These are phyloP conservation scores for Vigna reflexopilosa DNA, from an alignment of 306 rosid genomes.

Conservation along the genomic window DNA sequence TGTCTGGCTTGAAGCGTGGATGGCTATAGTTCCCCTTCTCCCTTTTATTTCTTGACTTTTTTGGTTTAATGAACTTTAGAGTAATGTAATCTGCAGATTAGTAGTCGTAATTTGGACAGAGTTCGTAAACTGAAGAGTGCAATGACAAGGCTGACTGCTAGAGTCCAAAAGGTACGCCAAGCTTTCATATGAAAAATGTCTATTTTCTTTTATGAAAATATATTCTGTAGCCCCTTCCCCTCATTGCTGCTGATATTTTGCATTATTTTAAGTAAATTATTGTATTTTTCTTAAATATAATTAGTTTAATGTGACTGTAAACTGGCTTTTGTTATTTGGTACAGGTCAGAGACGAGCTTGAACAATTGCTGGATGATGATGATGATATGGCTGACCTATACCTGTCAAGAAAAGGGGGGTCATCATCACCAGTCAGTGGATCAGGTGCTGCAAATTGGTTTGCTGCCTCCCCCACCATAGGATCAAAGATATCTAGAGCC, in stretches of 20 bases:
- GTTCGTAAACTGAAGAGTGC: constrained; percentile 97
- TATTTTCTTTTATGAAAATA: constrained; percentile 27
- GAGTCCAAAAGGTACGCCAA: constrained; percentile 88
- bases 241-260: constrained; percentile 25
- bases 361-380: constrained; percentile 91
- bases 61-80: constrained; percentile 8
- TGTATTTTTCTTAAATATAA: not conserved
- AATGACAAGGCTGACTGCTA: constrained; percentile 96
- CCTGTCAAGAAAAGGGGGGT: constrained; percentile 80
- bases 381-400: constrained; percentile 98
- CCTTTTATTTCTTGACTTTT: not conserved
- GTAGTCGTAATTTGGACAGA: constrained; percentile 96
- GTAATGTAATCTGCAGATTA: constrained; percentile 63
- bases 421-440: constrained; percentile 78
- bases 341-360: constrained; percentile 89
- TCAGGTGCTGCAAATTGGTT: constrained; percentile 70
- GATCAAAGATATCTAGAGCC: constrained; percentile 82
- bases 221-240: constrained; percentile 16
- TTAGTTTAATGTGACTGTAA: constrained; percentile 12
- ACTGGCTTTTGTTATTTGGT: constrained; percentile 33
- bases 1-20: constrained; percentile 11
- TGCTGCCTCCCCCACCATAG: constrained; percentile 77
- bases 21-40: constrained; percentile 22
- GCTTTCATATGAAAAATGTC: constrained; percentile 4
- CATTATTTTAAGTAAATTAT: not conserved